Conservation (phyloP, 176 grass and related monocot genomes). For the Thinopyrum elongatum region DNA sequence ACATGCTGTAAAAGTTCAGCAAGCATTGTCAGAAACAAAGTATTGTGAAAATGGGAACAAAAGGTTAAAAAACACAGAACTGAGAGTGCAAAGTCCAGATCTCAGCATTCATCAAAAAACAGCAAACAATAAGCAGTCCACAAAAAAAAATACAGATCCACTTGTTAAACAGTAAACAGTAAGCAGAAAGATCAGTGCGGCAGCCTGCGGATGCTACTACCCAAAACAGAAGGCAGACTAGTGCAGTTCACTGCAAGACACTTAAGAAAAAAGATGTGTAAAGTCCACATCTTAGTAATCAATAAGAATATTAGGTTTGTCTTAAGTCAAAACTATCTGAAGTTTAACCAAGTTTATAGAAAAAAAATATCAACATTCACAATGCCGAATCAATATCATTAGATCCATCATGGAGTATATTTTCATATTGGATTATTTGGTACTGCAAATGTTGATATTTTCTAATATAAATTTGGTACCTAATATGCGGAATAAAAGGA, state of each 20-base stretch:
- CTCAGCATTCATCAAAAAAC: background rate
- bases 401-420: too few species aligned
- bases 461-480: too few species aligned
- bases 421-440: too few species aligned
- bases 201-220: slow-evolving; percentile 16
- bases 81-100: background rate
- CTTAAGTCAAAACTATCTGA: too few species aligned
- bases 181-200: slow-evolving; percentile 4
- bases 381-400: too few species aligned
- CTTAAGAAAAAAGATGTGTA: background rate
- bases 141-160: background rate
- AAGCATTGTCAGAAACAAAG: slow-evolving; percentile 12
- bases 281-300: background rate
- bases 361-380: too few species aligned
- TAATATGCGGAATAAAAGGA: too few species aligned
- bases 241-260: background rate
- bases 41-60: background rate
- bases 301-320: background rate
- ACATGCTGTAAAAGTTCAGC: slow-evolving; percentile 56
- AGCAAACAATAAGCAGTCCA: background rate
- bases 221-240: background rate
- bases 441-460: too few species aligned
- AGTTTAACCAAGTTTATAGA: too few species aligned
- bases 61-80: background rate
- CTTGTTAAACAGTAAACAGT: background rate